These are phyloP conservation scores for Diplodia mutila DNA, from an alignment of 2,329 filamentous ascomycete genomes.

Conservation along the genomic window DNA sequence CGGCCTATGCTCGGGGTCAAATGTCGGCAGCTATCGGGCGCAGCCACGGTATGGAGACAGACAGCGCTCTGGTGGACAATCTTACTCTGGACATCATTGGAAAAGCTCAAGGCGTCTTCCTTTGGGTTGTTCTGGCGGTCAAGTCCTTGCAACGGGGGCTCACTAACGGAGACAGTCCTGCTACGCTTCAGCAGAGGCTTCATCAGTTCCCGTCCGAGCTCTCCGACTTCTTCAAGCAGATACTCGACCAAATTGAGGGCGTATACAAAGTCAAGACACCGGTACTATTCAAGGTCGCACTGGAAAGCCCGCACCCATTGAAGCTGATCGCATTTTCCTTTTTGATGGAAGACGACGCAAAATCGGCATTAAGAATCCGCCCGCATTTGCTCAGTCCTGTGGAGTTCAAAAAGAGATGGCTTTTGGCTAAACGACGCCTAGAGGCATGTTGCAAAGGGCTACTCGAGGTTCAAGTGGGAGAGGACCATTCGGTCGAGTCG, in stretches of 20 bases:
- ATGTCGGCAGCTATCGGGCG: not conserved
- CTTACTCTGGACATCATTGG: not conserved
- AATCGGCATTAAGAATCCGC: too few relatives aligned
- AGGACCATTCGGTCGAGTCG: too few relatives aligned
- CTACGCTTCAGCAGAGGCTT: not conserved
- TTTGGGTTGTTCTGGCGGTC: conserved; percentile 21
- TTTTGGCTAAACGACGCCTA: too few relatives aligned
- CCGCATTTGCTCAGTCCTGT: too few relatives aligned
- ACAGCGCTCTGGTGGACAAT: too few relatives aligned
- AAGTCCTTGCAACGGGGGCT: conserved; percentile 20
- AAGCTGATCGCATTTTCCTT: not conserved
- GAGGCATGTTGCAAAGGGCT: too few relatives aligned
- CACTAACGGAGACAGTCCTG: conserved; percentile 18
- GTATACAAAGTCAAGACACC: not conserved
- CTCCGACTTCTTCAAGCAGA: not conserved
- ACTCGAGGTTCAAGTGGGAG: too few relatives aligned
- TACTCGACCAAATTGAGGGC: not conserved
- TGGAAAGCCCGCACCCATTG: not conserved
- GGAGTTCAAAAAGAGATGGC: too few relatives aligned
- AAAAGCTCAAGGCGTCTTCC: conserved; percentile 22
- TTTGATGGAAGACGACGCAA: not conserved
- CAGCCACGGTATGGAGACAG: too few relatives aligned
- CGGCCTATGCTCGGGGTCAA: not conserved
- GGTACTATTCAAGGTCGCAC: not conserved
- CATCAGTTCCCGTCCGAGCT: not conserved